Percentiles rank a stretch among this genome's conserved stretches.
Conservation (phyloP, 179 eudicot genomes). For the Camellia oleifera region DNA sequence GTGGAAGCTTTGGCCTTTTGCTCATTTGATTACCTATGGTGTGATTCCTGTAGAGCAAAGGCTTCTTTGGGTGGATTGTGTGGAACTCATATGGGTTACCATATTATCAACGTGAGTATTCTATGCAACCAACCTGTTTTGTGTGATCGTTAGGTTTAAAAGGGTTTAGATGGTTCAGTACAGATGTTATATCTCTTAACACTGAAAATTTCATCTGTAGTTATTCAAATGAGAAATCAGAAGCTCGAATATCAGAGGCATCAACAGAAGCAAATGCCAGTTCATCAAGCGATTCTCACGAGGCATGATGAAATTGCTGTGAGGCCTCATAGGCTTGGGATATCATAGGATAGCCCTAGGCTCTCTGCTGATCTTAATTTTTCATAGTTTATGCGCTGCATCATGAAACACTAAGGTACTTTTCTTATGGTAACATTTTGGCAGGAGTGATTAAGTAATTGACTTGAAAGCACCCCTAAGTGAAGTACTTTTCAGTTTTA, state of each 20-base stretch:
- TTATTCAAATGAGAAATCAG: conserved; percentile 70
- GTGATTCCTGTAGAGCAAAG: conserved; percentile 86
- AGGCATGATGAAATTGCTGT: conserved; percentile 26
- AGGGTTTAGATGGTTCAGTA: background rate
- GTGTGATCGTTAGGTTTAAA: background rate
- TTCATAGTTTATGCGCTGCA: background rate
- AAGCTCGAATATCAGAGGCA: conserved; percentile 46
- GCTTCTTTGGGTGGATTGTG: conserved; percentile 93
- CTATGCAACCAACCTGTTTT: background rate
- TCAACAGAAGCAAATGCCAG: conserved; percentile 29
- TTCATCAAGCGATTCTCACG: conserved; percentile 24
- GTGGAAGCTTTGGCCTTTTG: conserved; percentile 99
- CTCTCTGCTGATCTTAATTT: background rate
- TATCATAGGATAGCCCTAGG: background rate
- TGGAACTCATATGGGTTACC: conserved; percentile 94
- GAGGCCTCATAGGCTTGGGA: background rate
- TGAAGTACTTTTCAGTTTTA: background rate
- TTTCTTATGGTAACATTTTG: background rate
- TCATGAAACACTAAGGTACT: background rate
- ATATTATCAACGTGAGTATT: conserved; percentile 85
- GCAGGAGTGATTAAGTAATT: conserved; percentile 13
- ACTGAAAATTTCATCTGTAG: conserved; percentile 25
- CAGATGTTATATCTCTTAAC: conserved; percentile 15
- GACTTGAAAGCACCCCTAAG: background rate
- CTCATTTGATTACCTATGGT: conserved; percentile 86